phyloP scores from a whole-genome alignment of 805 yeast species.

The Candida pini region DNA sequence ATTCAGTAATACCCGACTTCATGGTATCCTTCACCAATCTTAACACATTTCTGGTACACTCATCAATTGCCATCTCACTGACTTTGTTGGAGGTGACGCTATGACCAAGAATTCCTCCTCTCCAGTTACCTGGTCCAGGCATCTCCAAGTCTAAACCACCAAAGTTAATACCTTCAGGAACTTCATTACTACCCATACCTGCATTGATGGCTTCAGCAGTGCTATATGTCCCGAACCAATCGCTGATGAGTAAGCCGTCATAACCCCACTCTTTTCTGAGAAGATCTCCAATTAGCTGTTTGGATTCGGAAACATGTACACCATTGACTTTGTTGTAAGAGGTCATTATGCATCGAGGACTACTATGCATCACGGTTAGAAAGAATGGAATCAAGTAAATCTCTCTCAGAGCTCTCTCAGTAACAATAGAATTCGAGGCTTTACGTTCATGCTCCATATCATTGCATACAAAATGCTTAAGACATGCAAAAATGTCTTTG shows the following conservation, averaged over 20 bases:
- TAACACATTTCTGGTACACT: constrained; percentile 42
- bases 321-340: constrained; percentile 61
- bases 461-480: constrained; percentile 60
- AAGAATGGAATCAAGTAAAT: constrained; percentile 61
- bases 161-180: too few relatives aligned
- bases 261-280: constrained; percentile 53
- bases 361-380: constrained; percentile 45
- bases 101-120: constrained; percentile 34
- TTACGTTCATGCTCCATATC: constrained; percentile 55
- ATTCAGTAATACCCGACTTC: constrained; percentile 36
- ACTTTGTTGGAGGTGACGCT: constrained; percentile 38
- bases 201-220: constrained; percentile 41
- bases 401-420: constrained; percentile 61
- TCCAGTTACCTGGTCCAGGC: constrained; percentile 54
- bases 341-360: constrained; percentile 56
- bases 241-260: constrained; percentile 54
- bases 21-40: constrained; percentile 40
- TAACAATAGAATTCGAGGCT: constrained; percentile 41
- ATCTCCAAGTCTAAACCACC: constrained; percentile 57
- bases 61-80: constrained; percentile 36
- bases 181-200: too few relatives aligned
- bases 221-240: constrained; percentile 58
- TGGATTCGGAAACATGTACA: constrained; percentile 45
- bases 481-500: constrained; percentile 45
- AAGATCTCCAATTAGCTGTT: constrained; percentile 37